Base-by-base conservation (phyloP, 306 rosid species). In the Cajanus cajan region DNA sequence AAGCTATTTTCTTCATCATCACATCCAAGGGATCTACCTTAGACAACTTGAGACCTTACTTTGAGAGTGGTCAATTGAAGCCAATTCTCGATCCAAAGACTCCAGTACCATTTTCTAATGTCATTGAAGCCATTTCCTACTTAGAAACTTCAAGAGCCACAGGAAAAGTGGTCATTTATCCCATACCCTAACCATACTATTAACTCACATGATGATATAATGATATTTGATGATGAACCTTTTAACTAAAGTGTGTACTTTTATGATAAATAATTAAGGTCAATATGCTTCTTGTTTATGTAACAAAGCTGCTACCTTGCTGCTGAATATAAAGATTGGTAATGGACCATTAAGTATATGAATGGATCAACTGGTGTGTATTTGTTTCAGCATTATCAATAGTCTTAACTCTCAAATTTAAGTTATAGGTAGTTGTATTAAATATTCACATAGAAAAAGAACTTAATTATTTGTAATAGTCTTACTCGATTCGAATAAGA, bases 51-150 rank as follows among this genome's bases (percentile, higher is more conserved):
- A 76, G 70, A 24, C 91, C 97, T 34, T 87, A 81, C 58, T 82
- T 92, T 50, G 93, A 90, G 76, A 89, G 88, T 85, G 96, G 93
- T 43, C 79, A 92, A 76, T 84, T 90, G 87, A 91, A 84, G 86
- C 88, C 98, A n/a, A 50, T 91, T 18, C 73, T 94, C 2, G 97
- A 94, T 61, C 83, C 93, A 8, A 88, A 82, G 55, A 43, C 86
- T 4, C 94, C 91, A 2, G 22, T 90, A 18, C 92, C 97, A 9
- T 94, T 94, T 84, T 84, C 94, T 10, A 51, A 92, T 54, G 47
- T 78, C 1, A 41, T 76, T 9, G 83, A 90, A 61, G 97, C 96
- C 2, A 85, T 59, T 78, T 80, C 88, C 13, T 82, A 90, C 52
- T 86, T 91, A 6, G 87, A 90, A 74, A 90, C 88, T 8, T 50